Evolutionary conservation across 2,329 filamentous ascomycete species (phyloP), one percentile per base, ranked within the genome.

Genomic region (Fusarium sp.): DNA sequence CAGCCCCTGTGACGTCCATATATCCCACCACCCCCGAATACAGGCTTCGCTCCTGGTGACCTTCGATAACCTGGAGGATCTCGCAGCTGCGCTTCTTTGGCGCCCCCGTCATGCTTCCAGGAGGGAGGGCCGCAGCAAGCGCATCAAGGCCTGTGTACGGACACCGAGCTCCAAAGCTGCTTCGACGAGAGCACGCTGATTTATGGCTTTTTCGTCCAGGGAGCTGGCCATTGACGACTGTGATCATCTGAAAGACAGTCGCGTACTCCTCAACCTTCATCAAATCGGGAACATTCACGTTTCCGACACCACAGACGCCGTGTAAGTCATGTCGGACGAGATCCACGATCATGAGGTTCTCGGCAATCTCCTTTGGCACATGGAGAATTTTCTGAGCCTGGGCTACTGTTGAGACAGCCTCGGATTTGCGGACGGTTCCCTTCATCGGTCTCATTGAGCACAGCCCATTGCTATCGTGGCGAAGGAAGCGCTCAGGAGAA

Each of bases 331-430:
- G 95, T 0, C 95, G 89, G n/a, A 98, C 96, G 1, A 98, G 86
- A 79, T 98, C 95, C 3, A 97, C 95, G 74, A 98, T 98, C 96
- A 98, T 98, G 27, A 98, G 87, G 76, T 98, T 98, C 83, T 98
- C 95, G 0, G 95, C 95, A 74, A 93, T 91, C 79, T 98, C 96
- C 79, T 98, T 98, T 23, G 93, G 91, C 0, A 93, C 88, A 61
- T 91, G 89, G 13, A 98, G 87, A 40, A 97, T 88, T 30, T 83
- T 82, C 65, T 91, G 89, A 1, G 95, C 95, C 74, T 92, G 87
- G 6, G 86, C 87, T n/a, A 92, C 84, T 0, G 92, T 96, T 39
- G 91, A 78, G 0, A 87, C 89, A 2, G 84, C 85, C 1, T 85
- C 83, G 0, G 87, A 88, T 74, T 97, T 97, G 73, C 91, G 91